Evolutionary conservation across 257 asterid species (phyloP).

Genomic region (Knoxia roxburghii): DNA sequence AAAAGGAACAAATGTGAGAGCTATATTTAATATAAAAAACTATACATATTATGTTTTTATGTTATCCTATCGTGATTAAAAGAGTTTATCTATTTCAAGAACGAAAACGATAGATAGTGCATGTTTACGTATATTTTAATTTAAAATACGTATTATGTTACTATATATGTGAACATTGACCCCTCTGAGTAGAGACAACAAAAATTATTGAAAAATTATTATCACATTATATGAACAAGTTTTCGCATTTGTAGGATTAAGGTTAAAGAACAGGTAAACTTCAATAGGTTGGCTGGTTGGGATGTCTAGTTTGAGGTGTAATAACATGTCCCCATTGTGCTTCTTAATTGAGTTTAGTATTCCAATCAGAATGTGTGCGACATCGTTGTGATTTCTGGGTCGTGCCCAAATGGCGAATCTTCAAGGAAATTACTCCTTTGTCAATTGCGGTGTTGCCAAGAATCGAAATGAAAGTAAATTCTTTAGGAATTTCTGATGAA

Average conservation of each 20-base stretch:
- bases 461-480: background rate
- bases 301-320: background rate
- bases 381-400: background rate
- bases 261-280: background rate
- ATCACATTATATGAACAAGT: background rate
- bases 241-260: background rate
- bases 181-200: no score
- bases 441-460: slow-evolving; percentile 5
- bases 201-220: no score
- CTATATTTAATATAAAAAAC: no score
- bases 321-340: slow-evolving; percentile 3
- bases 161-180: no score
- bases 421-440: slow-evolving; percentile 12
- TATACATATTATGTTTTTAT: no score
- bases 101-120: no score
- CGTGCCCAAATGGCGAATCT: slow-evolving; percentile 1
- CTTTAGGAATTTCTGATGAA: background rate
- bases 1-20: background rate
- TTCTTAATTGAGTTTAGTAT: slow-evolving; percentile 2
- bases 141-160: no score
- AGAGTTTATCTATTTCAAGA: no score
- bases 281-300: background rate
- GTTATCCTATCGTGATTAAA: no score
- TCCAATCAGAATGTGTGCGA: no score
- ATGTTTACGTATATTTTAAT: no score